Evolutionary conservation across 139 green algal genomes (phyloP).

Genomic region (Tetraselmis striata): DNA sequence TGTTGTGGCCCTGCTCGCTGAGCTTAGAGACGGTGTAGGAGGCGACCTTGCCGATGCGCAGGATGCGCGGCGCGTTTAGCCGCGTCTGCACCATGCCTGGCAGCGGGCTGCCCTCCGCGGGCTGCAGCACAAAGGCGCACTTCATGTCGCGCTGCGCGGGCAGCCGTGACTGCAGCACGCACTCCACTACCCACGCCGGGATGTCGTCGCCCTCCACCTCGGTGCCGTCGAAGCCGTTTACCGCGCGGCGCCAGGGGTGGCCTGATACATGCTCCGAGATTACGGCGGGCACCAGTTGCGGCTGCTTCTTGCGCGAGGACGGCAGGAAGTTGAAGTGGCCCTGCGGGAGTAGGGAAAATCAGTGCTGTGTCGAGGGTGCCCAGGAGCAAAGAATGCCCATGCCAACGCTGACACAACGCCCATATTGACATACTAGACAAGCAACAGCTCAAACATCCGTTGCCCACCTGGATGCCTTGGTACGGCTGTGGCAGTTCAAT

Average conservation of each 20-base stretch:
- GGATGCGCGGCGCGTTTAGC: constrained; percentile 78
- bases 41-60: constrained; percentile 69
- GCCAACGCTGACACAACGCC: background rate
- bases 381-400: background rate
- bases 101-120: constrained; percentile 48
- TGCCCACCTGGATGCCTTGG: background rate
- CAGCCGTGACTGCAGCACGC: constrained; percentile 43
- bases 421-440: background rate
- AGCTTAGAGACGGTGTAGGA: constrained; percentile 24
- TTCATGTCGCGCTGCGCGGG: constrained; percentile 57
- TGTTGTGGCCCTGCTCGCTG: background rate
- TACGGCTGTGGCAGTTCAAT: background rate
- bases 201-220: constrained; percentile 43
- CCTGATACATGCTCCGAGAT: constrained; percentile 21
- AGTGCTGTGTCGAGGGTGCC: no score
- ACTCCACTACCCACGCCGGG: constrained; percentile 67
- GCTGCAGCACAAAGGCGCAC: constrained; percentile 71
- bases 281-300: constrained; percentile 17
- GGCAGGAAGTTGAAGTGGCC: background rate
- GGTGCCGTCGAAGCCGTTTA: constrained; percentile 23
- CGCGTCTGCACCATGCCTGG: constrained; percentile 63
- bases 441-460: background rate
- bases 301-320: background rate
- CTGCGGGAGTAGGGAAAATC: no score
- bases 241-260: constrained; percentile 25